Percentiles rank a stretch among this genome's conserved stretches.
These are phyloP conservation scores for Ensete ventricosum DNA, from an alignment of 176 grass and related monocot genomes.

Conservation along the genomic window DNA sequence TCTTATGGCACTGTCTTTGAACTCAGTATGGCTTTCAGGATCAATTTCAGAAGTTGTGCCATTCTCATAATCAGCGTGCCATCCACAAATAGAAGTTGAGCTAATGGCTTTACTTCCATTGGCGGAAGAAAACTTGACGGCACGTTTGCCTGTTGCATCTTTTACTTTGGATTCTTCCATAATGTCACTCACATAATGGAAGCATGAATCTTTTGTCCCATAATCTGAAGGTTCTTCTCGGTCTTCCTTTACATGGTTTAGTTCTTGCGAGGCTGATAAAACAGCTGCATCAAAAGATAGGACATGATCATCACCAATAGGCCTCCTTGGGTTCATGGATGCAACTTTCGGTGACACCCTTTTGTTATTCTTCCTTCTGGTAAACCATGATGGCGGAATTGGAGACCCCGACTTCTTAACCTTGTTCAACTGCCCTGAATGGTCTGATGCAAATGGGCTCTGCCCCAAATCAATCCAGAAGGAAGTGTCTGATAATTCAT, in stretches of 20 bases:
- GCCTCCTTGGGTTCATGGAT: slow-evolving; percentile 55
- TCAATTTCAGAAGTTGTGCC: slow-evolving; percentile 41
- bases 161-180: slow-evolving; percentile 71
- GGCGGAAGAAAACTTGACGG: slow-evolving; percentile 42
- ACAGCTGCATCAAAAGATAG: slow-evolving; percentile 94
- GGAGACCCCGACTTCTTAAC: slow-evolving; percentile 83
- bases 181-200: slow-evolving; percentile 68
- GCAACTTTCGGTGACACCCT: slow-evolving; percentile 49
- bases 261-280: slow-evolving; percentile 67
- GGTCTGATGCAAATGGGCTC: slow-evolving; percentile 68
- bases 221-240: slow-evolving; percentile 37
- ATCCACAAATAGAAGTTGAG: slow-evolving; percentile 47
- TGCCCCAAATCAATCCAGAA: slow-evolving; percentile 99
- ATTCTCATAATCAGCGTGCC: slow-evolving; percentile 28
- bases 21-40: slow-evolving; percentile 35
- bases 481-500: slow-evolving; percentile 69
- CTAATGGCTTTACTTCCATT: slow-evolving; percentile 24
- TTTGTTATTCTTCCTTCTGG: slow-evolving; percentile 52
- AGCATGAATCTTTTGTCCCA: slow-evolving; percentile 29
- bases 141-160: slow-evolving; percentile 32
- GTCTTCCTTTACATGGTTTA: slow-evolving; percentile 41
- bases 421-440: slow-evolving; percentile 62
- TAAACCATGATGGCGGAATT: slow-evolving; percentile 72
- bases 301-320: slow-evolving; percentile 61
- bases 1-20: slow-evolving; percentile 88